Evolutionary conservation across 2,329 filamentous ascomycete genomes (phyloP).

Genomic region (Raffaelea ambrosiae): DNA sequence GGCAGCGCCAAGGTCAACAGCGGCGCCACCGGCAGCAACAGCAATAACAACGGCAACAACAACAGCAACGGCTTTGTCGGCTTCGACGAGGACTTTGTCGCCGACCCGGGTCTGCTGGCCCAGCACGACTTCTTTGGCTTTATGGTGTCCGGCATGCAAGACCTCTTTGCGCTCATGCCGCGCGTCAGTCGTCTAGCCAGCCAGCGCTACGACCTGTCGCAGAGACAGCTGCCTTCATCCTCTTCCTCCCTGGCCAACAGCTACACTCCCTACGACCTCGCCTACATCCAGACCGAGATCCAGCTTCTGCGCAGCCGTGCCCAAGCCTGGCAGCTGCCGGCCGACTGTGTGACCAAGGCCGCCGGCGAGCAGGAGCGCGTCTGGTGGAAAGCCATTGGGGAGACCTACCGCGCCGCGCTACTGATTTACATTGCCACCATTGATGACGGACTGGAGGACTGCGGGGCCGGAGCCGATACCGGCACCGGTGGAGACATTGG

Average conservation of each 20-base stretch:
- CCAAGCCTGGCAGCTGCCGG: conserved; percentile 11
- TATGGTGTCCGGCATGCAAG: conserved; percentile 12
- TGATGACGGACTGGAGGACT: not conserved
- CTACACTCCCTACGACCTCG: not conserved
- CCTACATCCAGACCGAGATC: not conserved
- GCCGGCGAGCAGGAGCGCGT: conserved; percentile 9
- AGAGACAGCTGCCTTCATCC: too few species aligned
- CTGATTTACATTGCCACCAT: conserved; percentile 12
- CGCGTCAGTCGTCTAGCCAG: conserved; percentile 9
- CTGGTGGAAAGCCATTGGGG: conserved; percentile 12
- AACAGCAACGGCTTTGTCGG: not conserved
- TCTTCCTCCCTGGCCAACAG: too few species aligned
- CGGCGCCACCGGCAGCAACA: not conserved
- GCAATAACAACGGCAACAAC: not conserved
- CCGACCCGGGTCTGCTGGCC: conserved; percentile 9
- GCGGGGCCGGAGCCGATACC: too few species aligned
- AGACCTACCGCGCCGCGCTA: conserved; percentile 12
- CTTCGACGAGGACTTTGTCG: conserved; percentile 13
- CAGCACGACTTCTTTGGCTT: conserved; percentile 11
- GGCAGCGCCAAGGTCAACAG: not conserved
- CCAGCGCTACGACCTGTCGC: not conserved
- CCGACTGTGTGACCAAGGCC: conserved; percentile 3
- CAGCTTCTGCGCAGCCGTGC: conserved; percentile 7
- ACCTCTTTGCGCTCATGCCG: conserved; percentile 12
- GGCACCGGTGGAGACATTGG: too few species aligned